Evolutionary conservation across 2,329 filamentous ascomycete species (phyloP), one percentile per base, ranked within the genome.

Genomic region (Alternaria triticina): DNA sequence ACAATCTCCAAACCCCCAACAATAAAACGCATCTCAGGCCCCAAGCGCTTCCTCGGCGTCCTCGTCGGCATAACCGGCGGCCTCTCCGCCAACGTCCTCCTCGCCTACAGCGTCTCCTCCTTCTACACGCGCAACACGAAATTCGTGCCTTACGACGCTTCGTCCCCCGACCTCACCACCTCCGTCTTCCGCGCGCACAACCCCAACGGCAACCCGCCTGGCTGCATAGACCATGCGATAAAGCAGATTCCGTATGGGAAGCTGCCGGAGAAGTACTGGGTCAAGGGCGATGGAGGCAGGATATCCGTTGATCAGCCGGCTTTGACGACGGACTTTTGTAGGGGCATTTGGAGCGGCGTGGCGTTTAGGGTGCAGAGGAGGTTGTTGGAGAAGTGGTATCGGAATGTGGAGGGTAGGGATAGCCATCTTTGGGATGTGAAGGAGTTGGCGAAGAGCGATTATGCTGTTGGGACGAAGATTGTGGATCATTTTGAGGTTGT

Each of bases 401-500:
- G 74, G 15, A 68, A 64, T 17, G 45, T 80, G 54, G 66, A 70
- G 15, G 77, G 78, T 0, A 50, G 79, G 50, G 73, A 78, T 33
- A 64, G 64, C 1, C 66, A 77, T 40, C 67, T 81, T 1, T 81
- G 79, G 79, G 75, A 77, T 45, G 72, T 74, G 57, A 71, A 73
- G 56, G 69, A 80, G 50, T 59, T 81, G 57, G 73, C 67, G 28
- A 69, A 67, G 61, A 74, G 70, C 20, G 73, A 72, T 17, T 81
- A 81, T 62, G 27, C 59, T 10, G 73, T 80, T 3, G 79, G 79
- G 5, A 79, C 77, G 3, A 71, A 66, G 36, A 79, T 81, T 66
- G 75, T 73, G 27, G 79, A 81, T 70, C 79, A 81, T 65, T 81
- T 81, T 47, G 79, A 81, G 72, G 79, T 81, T n/a, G 62, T 81